Percentiles rank a stretch among this genome's conserved stretches.
Conservation (phyloP, 306 rosid genomes). For the Cotoneaster glaucophyllus region DNA sequence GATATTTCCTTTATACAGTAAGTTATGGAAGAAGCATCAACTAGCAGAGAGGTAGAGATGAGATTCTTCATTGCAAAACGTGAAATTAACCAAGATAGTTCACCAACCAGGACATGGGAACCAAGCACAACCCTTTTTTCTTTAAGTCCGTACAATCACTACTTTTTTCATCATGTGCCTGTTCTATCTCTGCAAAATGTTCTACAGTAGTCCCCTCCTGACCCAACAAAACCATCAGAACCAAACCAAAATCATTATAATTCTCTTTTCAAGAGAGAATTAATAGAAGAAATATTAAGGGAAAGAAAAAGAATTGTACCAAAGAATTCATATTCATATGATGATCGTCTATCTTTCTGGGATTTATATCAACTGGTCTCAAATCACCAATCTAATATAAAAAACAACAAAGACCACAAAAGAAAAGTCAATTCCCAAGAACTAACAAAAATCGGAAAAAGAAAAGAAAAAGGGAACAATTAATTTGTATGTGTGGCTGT, state of each 20-base stretch:
- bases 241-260: not conserved
- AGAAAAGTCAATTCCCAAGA: not conserved
- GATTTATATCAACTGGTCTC: constrained; percentile 31
- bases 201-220: constrained; percentile 10
- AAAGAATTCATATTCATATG: constrained; percentile 33
- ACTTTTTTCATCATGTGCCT: constrained; percentile 21
- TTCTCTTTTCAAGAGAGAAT: not conserved
- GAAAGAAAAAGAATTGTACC: constrained; percentile 31
- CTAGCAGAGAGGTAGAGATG: constrained; percentile 1
- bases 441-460: not conserved
- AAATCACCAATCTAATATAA: constrained; percentile 47
- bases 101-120: constrained; percentile 69
- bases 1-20: constrained; percentile 12
- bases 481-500: not conserved
- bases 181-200: constrained; percentile 28
- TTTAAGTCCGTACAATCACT: constrained; percentile 36
- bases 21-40: not conserved
- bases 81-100: constrained; percentile 51
- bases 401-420: not conserved
- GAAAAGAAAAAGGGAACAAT: not conserved
- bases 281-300: not conserved
- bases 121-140: constrained; percentile 67
- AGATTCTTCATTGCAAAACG: not conserved
- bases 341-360: constrained; percentile 38
- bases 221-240: constrained; percentile 34